Percentiles rank a stretch among this genome's conserved stretches.
Conservation (phyloP, 2,329 filamentous ascomycete species). For the Teratosphaeria nubilosa region DNA sequence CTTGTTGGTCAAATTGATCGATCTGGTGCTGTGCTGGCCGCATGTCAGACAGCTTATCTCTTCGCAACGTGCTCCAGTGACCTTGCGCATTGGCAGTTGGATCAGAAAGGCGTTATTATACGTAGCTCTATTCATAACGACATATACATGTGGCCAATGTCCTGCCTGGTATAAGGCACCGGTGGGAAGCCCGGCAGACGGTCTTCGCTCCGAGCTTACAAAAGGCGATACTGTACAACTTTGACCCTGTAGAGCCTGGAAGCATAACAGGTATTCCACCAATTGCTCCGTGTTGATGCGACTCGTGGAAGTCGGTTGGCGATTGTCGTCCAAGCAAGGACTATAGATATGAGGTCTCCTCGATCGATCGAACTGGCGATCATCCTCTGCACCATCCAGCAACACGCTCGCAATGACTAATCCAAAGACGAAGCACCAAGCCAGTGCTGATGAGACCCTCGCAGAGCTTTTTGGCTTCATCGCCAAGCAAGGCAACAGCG, state of each 20-base stretch:
- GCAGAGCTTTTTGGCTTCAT: slow-evolving; percentile 13
- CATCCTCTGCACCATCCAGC: neutral
- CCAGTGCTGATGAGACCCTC: slow-evolving; percentile 10
- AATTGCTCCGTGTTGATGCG: neutral
- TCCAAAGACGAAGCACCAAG: slow-evolving; percentile 2
- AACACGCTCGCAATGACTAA: slow-evolving; percentile 1
- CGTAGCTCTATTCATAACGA: neutral
- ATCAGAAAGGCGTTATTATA: neutral
- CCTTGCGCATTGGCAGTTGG: neutral
- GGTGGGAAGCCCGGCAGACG: neutral
- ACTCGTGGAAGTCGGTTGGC: neutral
- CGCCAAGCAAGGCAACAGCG: slow-evolving; percentile 17
- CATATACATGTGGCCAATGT: neutral
- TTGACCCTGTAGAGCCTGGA: neutral
- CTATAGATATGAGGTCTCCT: neutral
- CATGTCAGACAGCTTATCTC: slow-evolving; percentile 5
- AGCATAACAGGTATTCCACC: neutral
- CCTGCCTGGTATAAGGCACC: neutral
- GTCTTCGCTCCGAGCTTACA: neutral
- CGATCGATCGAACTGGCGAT: neutral
- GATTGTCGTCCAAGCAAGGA: neutral
- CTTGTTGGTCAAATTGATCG: slow-evolving; percentile 13
- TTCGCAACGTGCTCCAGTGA: neutral
- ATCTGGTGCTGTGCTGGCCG: slow-evolving; percentile 14
- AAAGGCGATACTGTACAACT: neutral